phyloP scores from a whole-genome alignment of 768 basidiomycete species.

The Podaxis carcinomalis region DNA sequence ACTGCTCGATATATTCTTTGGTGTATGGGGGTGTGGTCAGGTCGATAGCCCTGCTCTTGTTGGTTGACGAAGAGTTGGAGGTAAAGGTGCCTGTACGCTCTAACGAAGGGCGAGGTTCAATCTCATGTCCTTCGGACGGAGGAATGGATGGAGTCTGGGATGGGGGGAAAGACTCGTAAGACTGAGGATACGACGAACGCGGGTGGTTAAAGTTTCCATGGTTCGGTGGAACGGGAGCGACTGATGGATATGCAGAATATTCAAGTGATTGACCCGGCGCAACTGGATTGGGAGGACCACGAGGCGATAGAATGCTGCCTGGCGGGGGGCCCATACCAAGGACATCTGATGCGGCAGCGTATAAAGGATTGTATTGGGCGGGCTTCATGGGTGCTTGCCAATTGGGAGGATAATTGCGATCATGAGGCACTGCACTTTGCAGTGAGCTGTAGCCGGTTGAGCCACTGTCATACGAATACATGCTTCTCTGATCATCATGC shows the following conservation, averaged over 20 bases:
- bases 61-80: constrained; percentile 52
- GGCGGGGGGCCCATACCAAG: constrained; percentile 73
- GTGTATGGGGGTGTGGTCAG: constrained; percentile 83
- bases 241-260: constrained; percentile 15
- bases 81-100: constrained; percentile 54
- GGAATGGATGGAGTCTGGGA: constrained; percentile 13
- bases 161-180: constrained; percentile 23
- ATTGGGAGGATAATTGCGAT: constrained; percentile 32
- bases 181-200: constrained; percentile 14
- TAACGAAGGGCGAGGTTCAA: constrained; percentile 54
- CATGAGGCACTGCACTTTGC: constrained; percentile 20
- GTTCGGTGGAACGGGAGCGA: constrained; percentile 11
- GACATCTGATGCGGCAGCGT: constrained; percentile 76
- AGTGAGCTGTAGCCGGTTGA: constrained; percentile 1
- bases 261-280: constrained; percentile 9
- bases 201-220: constrained; percentile 11
- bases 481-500: constrained; percentile 21
- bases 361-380: constrained; percentile 53
- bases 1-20: constrained; percentile 96
- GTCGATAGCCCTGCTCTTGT: constrained; percentile 79
- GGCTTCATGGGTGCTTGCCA: constrained; percentile 24
- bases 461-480: constrained; percentile 31
- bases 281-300: constrained; percentile 14
- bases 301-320: constrained; percentile 18
- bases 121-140: constrained; percentile 37